Evolutionary conservation across 208 protist genomes (phyloP).

Genomic region (Acanthamoeba sp.): DNA sequence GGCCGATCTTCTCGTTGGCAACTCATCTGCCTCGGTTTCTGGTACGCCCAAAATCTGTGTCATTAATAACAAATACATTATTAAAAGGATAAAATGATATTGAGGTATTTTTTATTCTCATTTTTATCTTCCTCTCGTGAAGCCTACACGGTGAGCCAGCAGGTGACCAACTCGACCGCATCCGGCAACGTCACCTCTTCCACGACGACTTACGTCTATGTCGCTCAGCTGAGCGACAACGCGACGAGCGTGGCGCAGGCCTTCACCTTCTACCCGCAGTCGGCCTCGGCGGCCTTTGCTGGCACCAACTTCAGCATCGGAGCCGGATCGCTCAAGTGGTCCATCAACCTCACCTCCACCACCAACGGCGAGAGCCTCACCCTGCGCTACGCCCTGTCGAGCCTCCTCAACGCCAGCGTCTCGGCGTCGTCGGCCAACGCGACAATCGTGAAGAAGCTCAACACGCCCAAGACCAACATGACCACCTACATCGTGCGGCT

Average conservation of each 20-base stretch:
- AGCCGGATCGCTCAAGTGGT: neutral
- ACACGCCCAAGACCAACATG: neutral
- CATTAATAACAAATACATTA: neutral
- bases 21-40: neutral
- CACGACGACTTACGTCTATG: neutral
- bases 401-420: neutral
- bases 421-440: neutral
- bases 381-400: neutral
- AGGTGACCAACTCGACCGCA: neutral
- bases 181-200: no score
- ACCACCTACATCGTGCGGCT: conserved; percentile 17
- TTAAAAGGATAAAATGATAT: no score
- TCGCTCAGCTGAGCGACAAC: neutral
- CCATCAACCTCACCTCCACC: conserved; percentile 1
- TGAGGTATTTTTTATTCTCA: neutral
- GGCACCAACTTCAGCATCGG: neutral
- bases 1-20: neutral
- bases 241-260: neutral
- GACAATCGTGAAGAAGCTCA: neutral
- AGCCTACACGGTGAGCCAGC: neutral
- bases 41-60: neutral
- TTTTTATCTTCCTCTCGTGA: neutral
- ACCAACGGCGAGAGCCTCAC: neutral
- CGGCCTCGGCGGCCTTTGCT: neutral
- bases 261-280: neutral